Evolutionary conservation across 2,329 filamentous ascomycete genomes (phyloP), one percentile per base, ranked within the genome.

Genomic region (Pseudogymnoascus sp.): DNA sequence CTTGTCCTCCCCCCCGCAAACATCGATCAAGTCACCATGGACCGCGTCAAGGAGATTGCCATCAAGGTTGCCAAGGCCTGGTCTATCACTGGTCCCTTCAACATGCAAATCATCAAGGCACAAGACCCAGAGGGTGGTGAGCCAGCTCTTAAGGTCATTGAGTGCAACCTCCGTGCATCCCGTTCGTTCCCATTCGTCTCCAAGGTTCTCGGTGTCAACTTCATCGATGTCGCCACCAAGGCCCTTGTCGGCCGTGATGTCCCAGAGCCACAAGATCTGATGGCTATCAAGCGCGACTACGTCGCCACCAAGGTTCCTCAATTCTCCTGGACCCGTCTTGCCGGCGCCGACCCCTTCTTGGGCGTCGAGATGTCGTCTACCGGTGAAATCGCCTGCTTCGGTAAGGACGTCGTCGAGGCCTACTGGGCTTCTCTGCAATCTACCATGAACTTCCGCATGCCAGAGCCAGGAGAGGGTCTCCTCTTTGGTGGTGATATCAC

Each of bases 101-200:
- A 99, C 84, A 98, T 99, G 93, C 95, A 99, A 76, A 96, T 99
- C 78, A 98, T 99, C 84, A 96, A 96, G 81, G 92, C 90, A 37
- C 83, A 90, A 11, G 81, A 89, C 72, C 85, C 89, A 34, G 87
- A 90, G 65, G 90, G 90, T 65, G 88, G 88, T 64, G 84, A 89
- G 73, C 85, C 90, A 36, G 82, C 85, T 28, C 85, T 98, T 69
- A 97, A 97, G 83, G 93, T 98, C 73, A 98, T 98, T 68, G 93
- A 98, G 79, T 98, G 93, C 82, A 98, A 98, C 78, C 87, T 98
- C 67, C 93, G 93, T 76, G 95, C 93, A 64, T 98, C 93, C 66
- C 92, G 93, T 68, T 98, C 93, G 0, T 98, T 98, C 87, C 93
- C 95, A 74, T 98, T 98, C 78, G 92, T 96, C 75, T 93, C 89